Conservation (phyloP, 352 stramenopile genomes). For the Phytophthora parvispora region DNA sequence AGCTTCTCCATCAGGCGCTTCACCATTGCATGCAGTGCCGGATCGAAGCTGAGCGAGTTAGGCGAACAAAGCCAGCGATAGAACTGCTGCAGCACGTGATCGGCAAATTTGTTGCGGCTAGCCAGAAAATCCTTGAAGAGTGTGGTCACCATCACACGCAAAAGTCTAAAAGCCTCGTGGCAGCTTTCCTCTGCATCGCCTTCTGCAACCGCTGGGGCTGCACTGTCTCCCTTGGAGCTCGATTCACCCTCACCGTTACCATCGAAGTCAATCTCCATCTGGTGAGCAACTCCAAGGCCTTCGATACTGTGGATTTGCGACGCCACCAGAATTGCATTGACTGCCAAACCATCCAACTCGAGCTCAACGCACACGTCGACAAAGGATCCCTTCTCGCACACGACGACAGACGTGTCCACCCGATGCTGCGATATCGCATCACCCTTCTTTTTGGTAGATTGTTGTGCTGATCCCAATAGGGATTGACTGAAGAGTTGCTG, state of each 20-base stretch:
- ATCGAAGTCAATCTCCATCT: slow-evolving; percentile 81
- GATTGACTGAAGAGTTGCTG: slow-evolving; percentile 69
- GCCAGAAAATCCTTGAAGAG: slow-evolving; percentile 96
- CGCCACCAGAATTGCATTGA: slow-evolving; percentile 82
- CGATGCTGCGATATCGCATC: slow-evolving; percentile 37
- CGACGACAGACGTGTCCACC: slow-evolving; percentile 68
- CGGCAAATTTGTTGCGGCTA: slow-evolving; percentile 93
- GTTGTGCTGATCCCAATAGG: slow-evolving; percentile 32
- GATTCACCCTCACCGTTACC: slow-evolving; percentile 26
- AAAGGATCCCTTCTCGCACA: slow-evolving; percentile 95
- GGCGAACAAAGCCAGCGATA: slow-evolving; percentile 96
- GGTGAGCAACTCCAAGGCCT: slow-evolving; percentile 60
- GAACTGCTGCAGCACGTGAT: slow-evolving; percentile 97
- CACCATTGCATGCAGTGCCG: slow-evolving; percentile 94
- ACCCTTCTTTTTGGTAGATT: slow-evolving; percentile 15
- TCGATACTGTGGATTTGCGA: slow-evolving; percentile 82
- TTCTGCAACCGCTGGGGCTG: slow-evolving; percentile 26
- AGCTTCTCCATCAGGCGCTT: slow-evolving; percentile 97
- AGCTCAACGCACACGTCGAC: slow-evolving; percentile 79
- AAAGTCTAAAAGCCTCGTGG: slow-evolving; percentile 92
- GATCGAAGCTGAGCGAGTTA: slow-evolving; percentile 95
- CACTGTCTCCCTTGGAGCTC: slow-evolving; percentile 11
- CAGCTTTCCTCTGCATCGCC: slow-evolving; percentile 92
- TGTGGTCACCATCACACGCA: slow-evolving; percentile 93
- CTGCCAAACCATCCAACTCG: slow-evolving; percentile 76